Conservation (phyloP, 1,139 yeast genomes). For the Yarrowia galli region DNA sequence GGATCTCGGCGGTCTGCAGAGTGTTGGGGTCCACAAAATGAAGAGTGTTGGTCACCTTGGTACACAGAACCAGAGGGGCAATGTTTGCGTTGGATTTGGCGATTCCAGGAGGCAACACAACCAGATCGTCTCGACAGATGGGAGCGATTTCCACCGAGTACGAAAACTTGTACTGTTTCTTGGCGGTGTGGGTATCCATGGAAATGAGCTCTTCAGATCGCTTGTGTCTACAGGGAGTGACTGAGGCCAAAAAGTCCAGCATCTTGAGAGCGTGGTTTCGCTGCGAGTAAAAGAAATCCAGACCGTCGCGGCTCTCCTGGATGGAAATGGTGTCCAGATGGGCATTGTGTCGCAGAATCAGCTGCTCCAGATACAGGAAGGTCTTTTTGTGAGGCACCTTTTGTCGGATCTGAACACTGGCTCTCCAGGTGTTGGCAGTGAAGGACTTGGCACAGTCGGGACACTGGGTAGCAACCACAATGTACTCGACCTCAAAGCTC, state of each 20-base stretch:
- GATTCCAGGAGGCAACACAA: constrained; percentile 81
- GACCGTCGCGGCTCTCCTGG: constrained; percentile 91
- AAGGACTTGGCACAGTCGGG: constrained; percentile 97
- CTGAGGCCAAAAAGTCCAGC: constrained; percentile 87
- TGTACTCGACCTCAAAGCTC: constrained; percentile 92
- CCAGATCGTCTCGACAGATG: constrained; percentile 96
- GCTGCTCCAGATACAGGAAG: constrained; percentile 90
- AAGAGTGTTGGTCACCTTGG: constrained; percentile 77
- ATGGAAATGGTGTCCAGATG: constrained; percentile 94
- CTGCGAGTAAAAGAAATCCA: constrained; percentile 89
- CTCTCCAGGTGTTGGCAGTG: constrained; percentile 97
- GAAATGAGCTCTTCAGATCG: constrained; percentile 92
- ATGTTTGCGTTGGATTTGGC: constrained; percentile 89
- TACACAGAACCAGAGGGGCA: constrained; percentile 82
- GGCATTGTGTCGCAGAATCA: constrained; percentile 91
- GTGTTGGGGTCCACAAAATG: constrained; percentile 89
- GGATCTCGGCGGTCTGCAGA: constrained; percentile 79
- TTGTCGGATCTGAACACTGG: constrained; percentile 95
- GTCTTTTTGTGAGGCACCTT: constrained; percentile 97
- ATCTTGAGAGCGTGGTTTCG: constrained; percentile 91
- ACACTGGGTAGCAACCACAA: constrained; percentile 96
- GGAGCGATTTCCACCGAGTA: constrained; percentile 95
- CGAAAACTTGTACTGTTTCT: constrained; percentile 86
- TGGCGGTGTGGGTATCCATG: constrained; percentile 90
- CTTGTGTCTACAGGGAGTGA: constrained; percentile 85